Evolutionary conservation across 2,329 filamentous ascomycete genomes (phyloP), one percentile per base, ranked within the genome.

Genomic region (Beauveria asiatica): DNA sequence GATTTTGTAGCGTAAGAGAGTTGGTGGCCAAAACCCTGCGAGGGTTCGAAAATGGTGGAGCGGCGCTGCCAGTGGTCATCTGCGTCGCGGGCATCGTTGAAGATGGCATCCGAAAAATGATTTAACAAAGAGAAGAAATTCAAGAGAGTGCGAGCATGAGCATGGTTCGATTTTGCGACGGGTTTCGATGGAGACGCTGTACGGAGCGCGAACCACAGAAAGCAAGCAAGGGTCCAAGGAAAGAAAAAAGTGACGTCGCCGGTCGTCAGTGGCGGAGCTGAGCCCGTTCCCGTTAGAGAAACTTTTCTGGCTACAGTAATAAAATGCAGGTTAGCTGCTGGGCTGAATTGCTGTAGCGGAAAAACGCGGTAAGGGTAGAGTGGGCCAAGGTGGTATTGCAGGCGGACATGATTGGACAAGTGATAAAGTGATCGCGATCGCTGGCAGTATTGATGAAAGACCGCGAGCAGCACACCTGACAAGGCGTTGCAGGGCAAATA

Each of bases 1-100:
- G 79, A 59, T 81, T 70, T 11, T 70, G 73, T 0, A 82, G 66
- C 0, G 80, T 81, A 3, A 80, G 70, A 5, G 80, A 82, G 33
- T 76, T 74, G 46, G 73, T 73, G 13, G 78, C 75, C 4, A 75
- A 74, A 1, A 73, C 68, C 63, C 79, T 72, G 57, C 79, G 74
- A 7, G 78, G 77, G 16, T 61, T 42, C 11, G 55, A 27, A 10
- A 5, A 2, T 21, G 25, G 27, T 23, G 33, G 9, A 44, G 16
- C 37, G 45, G 51, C 52, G 27, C 46, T 46, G 5, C 39, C 42
- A 1, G 44, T 49, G 45, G 25, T 52, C 9, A 3, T 41, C 13
- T 37, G 51, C 17, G 59, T 2, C 8, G 5, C 52, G 52, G 44
- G 52, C 46, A 55, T 56, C 46, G 39, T 61, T 39, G 19, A 11